Evolutionary conservation across 2,329 filamentous ascomycete genomes (phyloP), one percentile per base, ranked within the genome.

Genomic region (Seiridium cupressi): DNA sequence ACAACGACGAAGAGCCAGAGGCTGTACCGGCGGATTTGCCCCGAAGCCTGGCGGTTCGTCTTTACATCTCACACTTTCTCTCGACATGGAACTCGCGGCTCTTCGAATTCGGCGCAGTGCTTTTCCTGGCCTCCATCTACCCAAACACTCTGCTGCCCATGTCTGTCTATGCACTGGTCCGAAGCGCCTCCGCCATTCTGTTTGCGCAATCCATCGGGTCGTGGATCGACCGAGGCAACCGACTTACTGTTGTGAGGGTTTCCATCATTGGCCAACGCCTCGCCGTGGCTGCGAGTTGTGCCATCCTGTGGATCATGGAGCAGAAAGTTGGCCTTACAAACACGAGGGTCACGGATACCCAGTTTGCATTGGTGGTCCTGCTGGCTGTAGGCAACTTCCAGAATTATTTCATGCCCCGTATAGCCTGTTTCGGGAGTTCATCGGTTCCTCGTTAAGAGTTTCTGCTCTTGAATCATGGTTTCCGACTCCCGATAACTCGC

Each of bases 101-200:
- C 59, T 89, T 89, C 63, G 85, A 89, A 68, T 88, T 88, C 59
- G 86, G 80, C 36, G 81, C 84, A 5, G 82, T 88, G 4, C 74
- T 88, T 5, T 88, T 82, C 69, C 75, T 88, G 8, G 83, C 84
- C 0, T 72, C 77, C 1, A 79, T 84, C 51, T 88, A 79, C 64
- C 82, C 82, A 0, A 74, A 78, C 0, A 90, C 88, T 0, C 75
- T 92, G 31, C 77, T 89, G 31, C 88, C 85, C 42, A 80, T 88
- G 59, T 91, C 89, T 0, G 74, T 88, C n/a, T 92, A 92, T 67
- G 89, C 89, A 0, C 73, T 92, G 5, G 76, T 81, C 4, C 83
- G 89, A 31, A 80, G 84, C 5, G 73, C 79, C 0, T 77, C 85
- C 0, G 87, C 86, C 0, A 81, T 89, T 3, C 35, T 86, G 0